Base-by-base conservation (phyloP, 345 rosid species). In the Theobroma cacao region DNA sequence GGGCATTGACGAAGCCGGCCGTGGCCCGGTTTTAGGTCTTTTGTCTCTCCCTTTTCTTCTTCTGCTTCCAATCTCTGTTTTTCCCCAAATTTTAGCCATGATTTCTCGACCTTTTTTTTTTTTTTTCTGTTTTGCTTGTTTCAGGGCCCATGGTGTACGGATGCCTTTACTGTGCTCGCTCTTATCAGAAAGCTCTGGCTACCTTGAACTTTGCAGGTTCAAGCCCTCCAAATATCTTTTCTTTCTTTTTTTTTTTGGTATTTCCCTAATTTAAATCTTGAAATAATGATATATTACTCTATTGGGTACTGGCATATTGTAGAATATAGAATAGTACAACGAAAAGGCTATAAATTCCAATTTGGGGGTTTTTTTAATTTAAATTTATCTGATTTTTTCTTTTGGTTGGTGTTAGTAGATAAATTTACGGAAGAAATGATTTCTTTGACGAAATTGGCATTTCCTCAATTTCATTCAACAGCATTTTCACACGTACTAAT, bases 121-220 rank as follows among this genome's bases (percentile, higher is more conserved):
- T 26, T 1, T 65, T 58, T 74, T 26, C 0, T 65, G 18, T 10
- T 34, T 79, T 48, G 28, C 76, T 74, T 70, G 60, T 78, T 80
- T 36, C 87, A 95, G 99, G 98, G n/a, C 98, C 99, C 0, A 91
- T 96, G 99, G 99, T 94, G 50, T 94, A 91, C 77, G 99, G 97
- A 75, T 94, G 97, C 87, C 86, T 94, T 86, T 94, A 94, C 84
- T 96, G 99, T 66, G 88, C 93, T n/a, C 77, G 82, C 48, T 91
- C 97, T 1, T 96, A 92, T 70, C 87, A 86, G 88, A 82, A 87
- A 60, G 87, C 95, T 70, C 97, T 96, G 14, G 87, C 97, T 80
- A 87, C 97, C 72, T 87, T 94, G 81, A 87, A 67, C 31, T 94
- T 94, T 69, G 99, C 97, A 65, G 98, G 98, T 94, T 53, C 31